Percentiles rank a stretch among this genome's conserved stretches.
Conservation (phyloP, 768 basidiomycete genomes). For the Tephrocybe sp. region DNA sequence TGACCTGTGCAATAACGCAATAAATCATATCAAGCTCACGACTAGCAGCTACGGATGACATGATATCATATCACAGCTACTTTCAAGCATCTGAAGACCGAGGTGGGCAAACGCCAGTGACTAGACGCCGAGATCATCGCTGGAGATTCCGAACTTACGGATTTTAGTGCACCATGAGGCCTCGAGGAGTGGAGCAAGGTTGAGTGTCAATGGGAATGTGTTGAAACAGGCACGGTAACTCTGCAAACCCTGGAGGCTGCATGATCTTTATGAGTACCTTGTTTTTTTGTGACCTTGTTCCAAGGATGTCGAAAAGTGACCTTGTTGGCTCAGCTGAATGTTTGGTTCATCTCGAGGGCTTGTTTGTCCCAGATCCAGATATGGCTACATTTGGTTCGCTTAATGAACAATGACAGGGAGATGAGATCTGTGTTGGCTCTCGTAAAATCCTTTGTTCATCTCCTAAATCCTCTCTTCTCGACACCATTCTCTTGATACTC, state of each 20-base stretch:
- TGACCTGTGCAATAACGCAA: no score
- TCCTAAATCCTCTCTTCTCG: constrained; percentile 10
- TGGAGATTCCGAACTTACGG: no score
- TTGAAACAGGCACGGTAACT: constrained; percentile 3
- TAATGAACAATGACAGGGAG: constrained; percentile 27
- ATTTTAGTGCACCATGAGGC: no score
- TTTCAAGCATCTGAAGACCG: neutral
- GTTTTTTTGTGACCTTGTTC: constrained; percentile 28
- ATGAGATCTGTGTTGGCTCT: constrained; percentile 11
- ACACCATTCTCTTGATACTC: constrained; percentile 1
- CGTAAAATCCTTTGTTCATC: constrained; percentile 7
- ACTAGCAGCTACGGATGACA: no score
- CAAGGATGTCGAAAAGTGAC: constrained; percentile 13
- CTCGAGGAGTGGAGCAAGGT: neutral
- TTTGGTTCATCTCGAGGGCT: constrained; percentile 14
- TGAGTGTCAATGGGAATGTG: neutral
- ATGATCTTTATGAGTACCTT: neutral
- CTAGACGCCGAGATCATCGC: no score
- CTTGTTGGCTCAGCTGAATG: constrained; percentile 17
- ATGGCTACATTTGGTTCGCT: constrained; percentile 7
- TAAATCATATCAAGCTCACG: no score
- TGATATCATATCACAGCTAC: no score
- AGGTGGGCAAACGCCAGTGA: no score
- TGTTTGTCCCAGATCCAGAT: constrained; percentile 13
- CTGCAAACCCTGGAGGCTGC: neutral